Percentiles rank a stretch among this genome's conserved stretches.
Evolutionary conservation across 495 filamentous ascomycete genomes (phyloP).

Genomic region (Penicillium odoratum): DNA sequence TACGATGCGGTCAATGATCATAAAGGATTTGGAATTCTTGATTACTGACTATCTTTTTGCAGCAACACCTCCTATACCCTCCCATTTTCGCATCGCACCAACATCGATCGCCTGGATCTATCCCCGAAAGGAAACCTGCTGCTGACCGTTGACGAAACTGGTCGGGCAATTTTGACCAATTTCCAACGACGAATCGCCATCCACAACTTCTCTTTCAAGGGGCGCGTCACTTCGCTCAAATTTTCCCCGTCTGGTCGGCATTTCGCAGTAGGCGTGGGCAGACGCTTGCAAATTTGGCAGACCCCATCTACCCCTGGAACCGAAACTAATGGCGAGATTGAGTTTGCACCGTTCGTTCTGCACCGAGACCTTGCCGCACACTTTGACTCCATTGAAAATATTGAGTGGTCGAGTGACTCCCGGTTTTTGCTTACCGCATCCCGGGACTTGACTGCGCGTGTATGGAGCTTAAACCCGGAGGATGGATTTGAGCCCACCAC

Average conservation of each 20-base stretch:
- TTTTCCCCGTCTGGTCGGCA: slow-evolving; percentile 91
- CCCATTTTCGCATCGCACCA: slow-evolving; percentile 89
- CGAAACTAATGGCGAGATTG: slow-evolving; percentile 74
- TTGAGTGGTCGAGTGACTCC: slow-evolving; percentile 95
- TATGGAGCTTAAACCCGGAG: slow-evolving; percentile 90
- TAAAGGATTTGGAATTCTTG: not conserved
- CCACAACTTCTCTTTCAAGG: slow-evolving; percentile 92
- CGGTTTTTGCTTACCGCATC: slow-evolving; percentile 89
- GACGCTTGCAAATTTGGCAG: slow-evolving; percentile 91
- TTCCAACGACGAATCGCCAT: slow-evolving; percentile 80
- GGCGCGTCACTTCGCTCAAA: slow-evolving; percentile 75
- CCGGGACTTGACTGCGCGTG: slow-evolving; percentile 86
- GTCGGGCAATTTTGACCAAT: slow-evolving; percentile 87
- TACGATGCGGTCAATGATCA: not conserved
- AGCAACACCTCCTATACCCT: slow-evolving; percentile 97
- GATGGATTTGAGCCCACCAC: slow-evolving; percentile 87
- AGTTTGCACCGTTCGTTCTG: slow-evolving; percentile 91
- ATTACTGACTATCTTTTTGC: slow-evolving; percentile 2
- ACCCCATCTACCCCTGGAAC: slow-evolving; percentile 84
- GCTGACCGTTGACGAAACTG: slow-evolving; percentile 91
- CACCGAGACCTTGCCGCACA: slow-evolving; percentile 85
- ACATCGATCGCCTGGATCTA: slow-evolving; percentile 83
- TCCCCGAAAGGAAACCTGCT: slow-evolving; percentile 87
- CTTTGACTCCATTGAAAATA: slow-evolving; percentile 78
- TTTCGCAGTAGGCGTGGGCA: slow-evolving; percentile 82